Evolutionary conservation across 345 rosid genomes (phyloP), one percentile per base, ranked within the genome.

Genomic region (Nasturtium officinale): DNA sequence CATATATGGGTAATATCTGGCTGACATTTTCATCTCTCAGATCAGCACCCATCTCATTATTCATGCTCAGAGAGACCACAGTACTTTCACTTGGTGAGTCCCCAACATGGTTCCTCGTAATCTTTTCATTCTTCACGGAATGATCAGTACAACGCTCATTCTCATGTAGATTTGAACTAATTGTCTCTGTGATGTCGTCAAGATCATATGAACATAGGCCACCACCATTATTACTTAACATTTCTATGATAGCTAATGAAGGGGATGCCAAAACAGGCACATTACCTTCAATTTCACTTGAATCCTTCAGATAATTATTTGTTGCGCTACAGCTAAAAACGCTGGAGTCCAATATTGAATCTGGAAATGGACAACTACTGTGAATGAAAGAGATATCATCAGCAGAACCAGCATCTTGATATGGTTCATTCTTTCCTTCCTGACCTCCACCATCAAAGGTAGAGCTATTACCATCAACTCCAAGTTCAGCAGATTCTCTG

Each of bases 21-120:
- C 61, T 50, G 37, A 61, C 66, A 53, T 11, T 57, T 51, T 67
- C 82, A 51, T 40, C 81, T 53, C 69, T 81, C 58, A 17, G 40
- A 78, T 75, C 82, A 51, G 80, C 61, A 51, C 74, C 68, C 57
- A 57, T 50, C 60, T 75, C 77, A 74, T 64, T 75, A 60, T 78
- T 76, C 77, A 66, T 83, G 59, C 73, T 79, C 63, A 76, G 32
- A 55, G 61, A 67, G 47, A 63, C 77, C 10, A 52, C 47, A 12
- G 11, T 48, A 55, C 61, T 42, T 43, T 74, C 82, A 26, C 61
- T 42, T 16, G 72, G 75, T 30, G 26, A 59, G 59, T 28, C 53
- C 60, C 50, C 65, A 60, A 60, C 71, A 55, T 42, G 45, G 58
- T 45, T 65, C 61, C 61, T 47, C 38, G 55, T 51, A 23, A 59